Evolutionary conservation across 768 basidiomycete genomes (phyloP).

Genomic region (Boletus subcaerulescens): DNA sequence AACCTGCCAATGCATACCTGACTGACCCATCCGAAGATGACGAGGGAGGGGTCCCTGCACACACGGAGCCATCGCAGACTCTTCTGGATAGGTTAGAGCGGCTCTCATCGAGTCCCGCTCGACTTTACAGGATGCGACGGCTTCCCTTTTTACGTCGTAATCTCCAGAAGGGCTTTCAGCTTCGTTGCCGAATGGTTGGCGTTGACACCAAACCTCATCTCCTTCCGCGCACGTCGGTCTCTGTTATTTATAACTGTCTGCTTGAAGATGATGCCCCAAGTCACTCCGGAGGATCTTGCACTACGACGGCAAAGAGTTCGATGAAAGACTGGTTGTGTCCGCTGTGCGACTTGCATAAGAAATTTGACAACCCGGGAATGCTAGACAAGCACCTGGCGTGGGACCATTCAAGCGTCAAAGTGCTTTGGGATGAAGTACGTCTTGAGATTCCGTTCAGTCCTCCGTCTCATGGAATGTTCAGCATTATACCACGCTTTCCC

Average conservation of each 20-base stretch:
- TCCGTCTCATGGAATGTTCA: conserved; percentile 3
- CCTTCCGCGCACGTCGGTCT: conserved; percentile 18
- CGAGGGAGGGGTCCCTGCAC: conserved; percentile 4
- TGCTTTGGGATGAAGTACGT: conserved; percentile 37
- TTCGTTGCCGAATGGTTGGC: conserved; percentile 37
- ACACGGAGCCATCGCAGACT: conserved; percentile 29
- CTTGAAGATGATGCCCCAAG: conserved; percentile 3
- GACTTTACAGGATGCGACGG: conserved; percentile 36
- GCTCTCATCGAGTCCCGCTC: conserved; percentile 30
- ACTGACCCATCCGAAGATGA: conserved; percentile 10
- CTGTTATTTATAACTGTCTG: conserved; percentile 23
- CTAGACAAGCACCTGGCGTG: conserved; percentile 46
- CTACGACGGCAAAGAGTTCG: conserved; percentile 16
- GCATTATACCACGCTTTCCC: conserved; percentile 14
- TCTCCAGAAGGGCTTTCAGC: conserved; percentile 46
- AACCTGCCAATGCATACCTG: not conserved
- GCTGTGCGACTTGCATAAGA: conserved; percentile 46
- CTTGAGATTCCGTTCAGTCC: not conserved
- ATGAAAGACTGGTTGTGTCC: conserved; percentile 49
- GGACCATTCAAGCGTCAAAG: conserved; percentile 45
- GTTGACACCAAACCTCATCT: conserved; percentile 32
- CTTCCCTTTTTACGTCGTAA: conserved; percentile 60
- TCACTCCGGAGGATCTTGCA: conserved; percentile 9
- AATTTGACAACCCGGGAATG: conserved; percentile 41
- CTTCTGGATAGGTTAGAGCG: conserved; percentile 37